Evolutionary conservation across 2,329 filamentous ascomycete genomes (phyloP).

Genomic region (Claviceps sorghi): DNA sequence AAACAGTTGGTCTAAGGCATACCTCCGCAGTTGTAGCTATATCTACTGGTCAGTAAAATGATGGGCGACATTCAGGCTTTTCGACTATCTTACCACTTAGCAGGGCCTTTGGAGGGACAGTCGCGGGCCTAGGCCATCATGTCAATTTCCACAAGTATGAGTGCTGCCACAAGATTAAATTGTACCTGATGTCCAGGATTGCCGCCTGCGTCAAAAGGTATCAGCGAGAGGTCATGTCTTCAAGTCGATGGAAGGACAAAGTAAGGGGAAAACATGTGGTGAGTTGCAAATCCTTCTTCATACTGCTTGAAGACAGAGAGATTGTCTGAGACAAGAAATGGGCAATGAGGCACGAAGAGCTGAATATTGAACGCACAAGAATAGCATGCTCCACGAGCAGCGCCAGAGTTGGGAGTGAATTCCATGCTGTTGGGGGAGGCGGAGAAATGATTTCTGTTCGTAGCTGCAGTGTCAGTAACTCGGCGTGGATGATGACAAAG

Average conservation of each 20-base stretch:
- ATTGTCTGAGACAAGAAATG: not conserved
- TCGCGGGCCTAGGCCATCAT: constrained; percentile 52
- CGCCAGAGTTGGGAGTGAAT: constrained; percentile 6
- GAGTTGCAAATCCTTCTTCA: not conserved
- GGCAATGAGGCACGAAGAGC: not conserved
- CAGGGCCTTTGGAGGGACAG: constrained; percentile 70
- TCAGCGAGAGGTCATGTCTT: not conserved
- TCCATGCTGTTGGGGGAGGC: constrained; percentile 23
- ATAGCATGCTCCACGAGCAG: constrained; percentile 33
- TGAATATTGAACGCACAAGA: constrained; percentile 29
- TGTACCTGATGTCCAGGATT: constrained; percentile 62
- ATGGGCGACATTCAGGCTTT: not conserved
- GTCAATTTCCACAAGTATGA: constrained; percentile 8
- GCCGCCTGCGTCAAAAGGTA: constrained; percentile 39
- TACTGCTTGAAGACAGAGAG: not conserved
- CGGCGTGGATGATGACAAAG: not conserved
- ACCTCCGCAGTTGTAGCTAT: constrained; percentile 73
- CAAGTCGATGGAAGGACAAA: not conserved
- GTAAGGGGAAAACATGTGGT: not conserved
- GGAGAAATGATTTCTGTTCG: not conserved
- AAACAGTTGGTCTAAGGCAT: constrained; percentile 22
- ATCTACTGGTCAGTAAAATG: constrained; percentile 9
- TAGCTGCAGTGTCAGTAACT: not conserved
- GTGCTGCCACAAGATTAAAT: constrained; percentile 3
- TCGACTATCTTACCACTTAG: constrained; percentile 53